A percentile compares a stretch with the other conserved stretches of the same genome.
phyloP scores from a whole-genome alignment of 2,329 filamentous ascomycete species.

The Botryotinia narcissicola region DNA sequence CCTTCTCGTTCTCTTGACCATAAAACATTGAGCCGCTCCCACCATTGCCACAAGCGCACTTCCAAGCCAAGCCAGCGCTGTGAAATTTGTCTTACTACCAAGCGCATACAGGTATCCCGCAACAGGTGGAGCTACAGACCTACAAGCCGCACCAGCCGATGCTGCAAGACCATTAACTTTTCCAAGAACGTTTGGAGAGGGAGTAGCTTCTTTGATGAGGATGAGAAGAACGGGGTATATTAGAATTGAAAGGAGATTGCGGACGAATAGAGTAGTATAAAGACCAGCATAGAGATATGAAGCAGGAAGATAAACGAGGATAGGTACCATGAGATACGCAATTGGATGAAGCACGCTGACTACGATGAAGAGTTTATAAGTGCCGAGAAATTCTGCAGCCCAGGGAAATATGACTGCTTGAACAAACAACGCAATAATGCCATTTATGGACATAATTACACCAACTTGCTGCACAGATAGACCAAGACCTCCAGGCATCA shows the following conservation, averaged over 20 bases:
- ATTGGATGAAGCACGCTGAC: conserved; percentile 61
- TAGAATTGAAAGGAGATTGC: conserved; percentile 61
- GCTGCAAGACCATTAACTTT: conserved; percentile 66
- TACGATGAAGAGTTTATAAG: conserved; percentile 56
- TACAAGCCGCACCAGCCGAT: conserved; percentile 62
- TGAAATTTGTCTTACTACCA: conserved; percentile 58
- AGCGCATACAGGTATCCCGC: conserved; percentile 61
- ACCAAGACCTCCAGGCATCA: conserved; percentile 61
- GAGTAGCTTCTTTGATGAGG: conserved; percentile 65
- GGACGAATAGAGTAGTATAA: conserved; percentile 48
- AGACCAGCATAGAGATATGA: conserved; percentile 54
- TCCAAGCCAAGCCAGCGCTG: conserved; percentile 62
- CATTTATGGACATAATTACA: conserved; percentile 58
- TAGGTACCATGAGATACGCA: conserved; percentile 58
- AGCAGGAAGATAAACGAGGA: conserved; percentile 53
- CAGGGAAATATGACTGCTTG: conserved; percentile 61
- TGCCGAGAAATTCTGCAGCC: conserved; percentile 56
- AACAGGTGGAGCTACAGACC: conserved; percentile 65
- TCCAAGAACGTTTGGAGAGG: conserved; percentile 54
- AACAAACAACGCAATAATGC: conserved; percentile 57
- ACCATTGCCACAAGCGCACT: conserved; percentile 55
- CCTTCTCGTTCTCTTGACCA: conserved; percentile 28
- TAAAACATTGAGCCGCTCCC: conserved; percentile 60
- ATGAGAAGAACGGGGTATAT: conserved; percentile 65
- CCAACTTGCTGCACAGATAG: conserved; percentile 62